Evolutionary conservation across 2,329 filamentous ascomycete genomes (phyloP).

Genomic region (Colletotrichum eleusines): DNA sequence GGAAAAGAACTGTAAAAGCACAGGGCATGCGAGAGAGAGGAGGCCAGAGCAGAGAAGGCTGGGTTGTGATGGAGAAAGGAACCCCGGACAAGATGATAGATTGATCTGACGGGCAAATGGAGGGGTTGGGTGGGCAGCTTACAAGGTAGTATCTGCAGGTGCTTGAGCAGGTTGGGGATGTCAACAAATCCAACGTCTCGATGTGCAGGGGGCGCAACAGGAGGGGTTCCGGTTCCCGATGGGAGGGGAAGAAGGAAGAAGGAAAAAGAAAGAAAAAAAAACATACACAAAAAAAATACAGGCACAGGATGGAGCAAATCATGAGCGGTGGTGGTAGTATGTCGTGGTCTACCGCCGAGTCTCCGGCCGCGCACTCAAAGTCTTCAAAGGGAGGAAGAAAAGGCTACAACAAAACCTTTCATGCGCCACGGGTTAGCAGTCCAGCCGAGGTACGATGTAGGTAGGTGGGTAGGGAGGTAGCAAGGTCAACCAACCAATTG

Average conservation of each 20-base stretch:
- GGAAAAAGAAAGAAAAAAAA: background rate
- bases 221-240: background rate
- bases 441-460: background rate
- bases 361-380: slow-evolving; percentile 13
- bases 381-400: slow-evolving; percentile 7
- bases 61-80: slow-evolving; percentile 35
- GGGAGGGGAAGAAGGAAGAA: background rate
- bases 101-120: slow-evolving; percentile 34
- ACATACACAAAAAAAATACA: background rate
- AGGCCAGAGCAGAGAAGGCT: slow-evolving; percentile 31
- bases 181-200: slow-evolving; percentile 39
- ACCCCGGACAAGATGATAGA: slow-evolving; percentile 22
- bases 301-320: background rate
- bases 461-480: no score
- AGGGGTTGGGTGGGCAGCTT: slow-evolving; percentile 29
- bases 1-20: slow-evolving; percentile 27
- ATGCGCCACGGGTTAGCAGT: slow-evolving; percentile 21
- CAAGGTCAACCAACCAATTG: slow-evolving; percentile 8
- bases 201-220: slow-evolving; percentile 23
- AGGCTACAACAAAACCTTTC: slow-evolving; percentile 15
- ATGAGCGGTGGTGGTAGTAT: background rate
- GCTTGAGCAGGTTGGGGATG: slow-evolving; percentile 3
- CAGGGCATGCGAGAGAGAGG: slow-evolving; percentile 38
- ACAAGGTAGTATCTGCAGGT: slow-evolving; percentile 12
- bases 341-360: background rate